These are phyloP conservation scores for Echinochloa phyllopogon DNA, from an alignment of 176 grass and related monocot genomes.

Conservation along the genomic window DNA sequence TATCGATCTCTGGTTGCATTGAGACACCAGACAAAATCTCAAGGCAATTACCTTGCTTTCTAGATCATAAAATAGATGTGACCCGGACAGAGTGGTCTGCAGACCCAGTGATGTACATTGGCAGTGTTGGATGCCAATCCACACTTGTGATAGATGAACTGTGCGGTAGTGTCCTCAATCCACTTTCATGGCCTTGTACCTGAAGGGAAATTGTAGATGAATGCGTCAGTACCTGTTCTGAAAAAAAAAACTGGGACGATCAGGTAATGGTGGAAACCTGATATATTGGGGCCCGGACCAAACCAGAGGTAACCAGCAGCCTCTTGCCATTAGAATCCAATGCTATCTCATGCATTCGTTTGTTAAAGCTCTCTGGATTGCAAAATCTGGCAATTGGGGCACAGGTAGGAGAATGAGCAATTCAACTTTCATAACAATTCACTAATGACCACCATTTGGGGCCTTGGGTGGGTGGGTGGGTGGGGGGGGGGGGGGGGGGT, in stretches of 20 bases:
- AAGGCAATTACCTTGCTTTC: not conserved
- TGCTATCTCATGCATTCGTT: constrained; percentile 79
- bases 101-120: constrained; percentile 89
- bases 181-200: constrained; percentile 83
- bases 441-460: constrained; percentile 24
- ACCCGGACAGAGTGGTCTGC: constrained; percentile 87
- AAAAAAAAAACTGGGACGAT: constrained; percentile 12
- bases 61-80: constrained; percentile 78
- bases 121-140: constrained; percentile 87
- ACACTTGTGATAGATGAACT: constrained; percentile 74
- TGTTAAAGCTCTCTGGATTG: constrained; percentile 75
- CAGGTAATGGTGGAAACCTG: constrained; percentile 51
- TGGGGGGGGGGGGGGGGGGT: not conserved
- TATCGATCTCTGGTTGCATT: not conserved
- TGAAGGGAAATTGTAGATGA: constrained; percentile 38
- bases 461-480: too few species aligned
- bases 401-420: constrained; percentile 37
- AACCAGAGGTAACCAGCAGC: constrained; percentile 80
- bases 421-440: constrained; percentile 16
- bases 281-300: constrained; percentile 93
- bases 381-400: constrained; percentile 71
- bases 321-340: constrained; percentile 88
- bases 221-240: constrained; percentile 11
- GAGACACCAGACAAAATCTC: not conserved
- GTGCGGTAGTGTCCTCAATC: constrained; percentile 73